Percentiles rank a stretch among this genome's conserved stretches.
Conservation (phyloP, 805 yeast species). For the Ogataea sp. region DNA sequence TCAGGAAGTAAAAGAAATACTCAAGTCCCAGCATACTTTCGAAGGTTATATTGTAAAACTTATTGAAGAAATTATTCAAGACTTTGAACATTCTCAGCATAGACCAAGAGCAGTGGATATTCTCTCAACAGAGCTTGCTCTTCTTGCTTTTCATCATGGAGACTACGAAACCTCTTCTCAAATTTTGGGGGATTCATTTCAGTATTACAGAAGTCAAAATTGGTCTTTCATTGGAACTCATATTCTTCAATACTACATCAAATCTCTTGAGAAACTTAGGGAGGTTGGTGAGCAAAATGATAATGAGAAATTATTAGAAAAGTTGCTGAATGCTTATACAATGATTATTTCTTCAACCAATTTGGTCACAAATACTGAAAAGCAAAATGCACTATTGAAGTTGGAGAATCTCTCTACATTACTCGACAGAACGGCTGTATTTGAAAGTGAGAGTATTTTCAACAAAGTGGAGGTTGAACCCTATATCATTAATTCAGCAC, state of each 20-base stretch:
- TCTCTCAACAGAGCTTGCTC: slow-evolving; percentile 72
- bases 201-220: slow-evolving; percentile 56
- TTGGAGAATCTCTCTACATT: slow-evolving; percentile 3
- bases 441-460: background rate
- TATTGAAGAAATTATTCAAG: slow-evolving; percentile 49
- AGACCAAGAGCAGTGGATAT: slow-evolving; percentile 64
- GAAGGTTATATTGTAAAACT: slow-evolving; percentile 35
- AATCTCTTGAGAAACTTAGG: slow-evolving; percentile 37
- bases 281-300: background rate
- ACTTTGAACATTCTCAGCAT: slow-evolving; percentile 38
- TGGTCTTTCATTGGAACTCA: slow-evolving; percentile 68
- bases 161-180: slow-evolving; percentile 54
- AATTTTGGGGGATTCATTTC: slow-evolving; percentile 61
- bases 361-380: background rate
- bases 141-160: slow-evolving; percentile 45
- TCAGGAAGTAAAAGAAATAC: slow-evolving; percentile 11
- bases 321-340: slow-evolving; percentile 32
- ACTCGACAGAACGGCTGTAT: background rate
- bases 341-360: slow-evolving; percentile 26
- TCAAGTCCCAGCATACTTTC: slow-evolving; percentile 28
- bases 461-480: slow-evolving; percentile 24
- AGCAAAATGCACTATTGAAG: slow-evolving; percentile 12
- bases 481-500: slow-evolving; percentile 25
- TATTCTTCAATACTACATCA: slow-evolving; percentile 59
- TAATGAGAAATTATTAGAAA: slow-evolving; percentile 7